Base-by-base conservation (phyloP, 495 filamentous ascomycete species). In the Cryomyces minteri region DNA sequence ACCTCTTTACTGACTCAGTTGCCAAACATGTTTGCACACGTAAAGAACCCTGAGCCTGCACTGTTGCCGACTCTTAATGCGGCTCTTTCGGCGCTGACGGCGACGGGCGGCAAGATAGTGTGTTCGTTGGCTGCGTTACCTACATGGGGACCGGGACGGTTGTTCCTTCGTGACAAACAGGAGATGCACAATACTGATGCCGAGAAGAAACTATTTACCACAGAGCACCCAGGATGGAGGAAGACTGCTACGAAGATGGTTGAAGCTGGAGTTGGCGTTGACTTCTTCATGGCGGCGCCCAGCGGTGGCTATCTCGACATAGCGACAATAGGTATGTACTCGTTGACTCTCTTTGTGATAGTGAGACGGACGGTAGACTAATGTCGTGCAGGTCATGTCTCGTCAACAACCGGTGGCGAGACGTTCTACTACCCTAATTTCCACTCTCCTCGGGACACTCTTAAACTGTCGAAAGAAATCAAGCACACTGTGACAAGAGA, bases 371-470 rank as follows among this genome's bases (percentile, higher is more conserved):
- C 18, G 25, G 29, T 45, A 41, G 46, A n/a, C 34, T 37, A 25
- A 25, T 25, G 18, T 25, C 2, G 18, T n/a, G 9, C 45, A 76
- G 75, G 82, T 36, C 73, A 83, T 60, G 71, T 85, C 11, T 68
- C 82, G 5, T 73, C 81, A 29, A 74, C 80, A 6, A 94, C 82
- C 4, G 90, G 92, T 46, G 90, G 90, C 40, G 92, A 96, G 60
- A 83, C 74, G 0, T 96, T 82, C 63, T 94, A 90, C 67, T 99
- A 94, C 52, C 86, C 90, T 12, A 96, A 94, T 56, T 99, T 92
- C 67, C 76, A 93, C 46, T 76, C 79, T 9, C 83, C 82, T 5
- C 74, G 90, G 10, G 90, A 99, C 58, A 73, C 76, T 32, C 67
- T 79, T 46, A 90, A 87, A 63, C 67, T 96, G n/a, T 77, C 74